These are phyloP conservation scores for Mortierella sp. DNA, from an alignment of 371 early-diverging fungal species.

Conservation along the genomic window DNA sequence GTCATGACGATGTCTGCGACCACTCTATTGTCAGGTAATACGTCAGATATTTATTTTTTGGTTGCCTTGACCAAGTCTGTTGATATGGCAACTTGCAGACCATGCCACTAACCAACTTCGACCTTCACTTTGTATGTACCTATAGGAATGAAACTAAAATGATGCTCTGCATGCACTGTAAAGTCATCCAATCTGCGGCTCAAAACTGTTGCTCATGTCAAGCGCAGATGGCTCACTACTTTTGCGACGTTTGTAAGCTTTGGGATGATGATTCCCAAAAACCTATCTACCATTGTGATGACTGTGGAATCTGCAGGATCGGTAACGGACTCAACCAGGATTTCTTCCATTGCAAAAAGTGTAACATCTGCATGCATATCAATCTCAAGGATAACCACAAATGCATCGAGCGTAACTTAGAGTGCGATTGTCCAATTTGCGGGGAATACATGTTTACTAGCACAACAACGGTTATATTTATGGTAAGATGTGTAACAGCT, in stretches of 20 bases:
- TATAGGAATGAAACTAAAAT: constrained; percentile 77
- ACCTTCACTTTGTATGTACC: background rate
- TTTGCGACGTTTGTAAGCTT: constrained; percentile 93
- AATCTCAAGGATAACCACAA: constrained; percentile 82
- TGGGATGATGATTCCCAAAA: constrained; percentile 91
- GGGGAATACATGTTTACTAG: constrained; percentile 96
- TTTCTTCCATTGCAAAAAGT: constrained; percentile 95
- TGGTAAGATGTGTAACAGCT: constrained; percentile 67
- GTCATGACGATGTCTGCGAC: constrained; percentile 92
- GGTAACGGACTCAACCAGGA: constrained; percentile 86
- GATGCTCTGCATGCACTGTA: constrained; percentile 96
- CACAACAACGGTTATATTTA: constrained; percentile 84
- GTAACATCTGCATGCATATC: constrained; percentile 93
- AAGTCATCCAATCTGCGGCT: constrained; percentile 82
- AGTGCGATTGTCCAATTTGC: constrained; percentile 97
- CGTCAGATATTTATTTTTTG: background rate
- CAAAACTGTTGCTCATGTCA: constrained; percentile 83
- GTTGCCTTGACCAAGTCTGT: background rate
- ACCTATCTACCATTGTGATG: constrained; percentile 92
- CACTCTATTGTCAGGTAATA: constrained; percentile 89
- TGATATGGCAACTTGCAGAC: too few species aligned
- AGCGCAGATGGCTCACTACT: constrained; percentile 80
- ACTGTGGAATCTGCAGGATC: constrained; percentile 94
- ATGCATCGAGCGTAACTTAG: constrained; percentile 94
- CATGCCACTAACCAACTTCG: background rate